Evolutionary conservation across 176 grass and related monocot species (phyloP).

Genomic region (Urochloa ruziziensis): DNA sequence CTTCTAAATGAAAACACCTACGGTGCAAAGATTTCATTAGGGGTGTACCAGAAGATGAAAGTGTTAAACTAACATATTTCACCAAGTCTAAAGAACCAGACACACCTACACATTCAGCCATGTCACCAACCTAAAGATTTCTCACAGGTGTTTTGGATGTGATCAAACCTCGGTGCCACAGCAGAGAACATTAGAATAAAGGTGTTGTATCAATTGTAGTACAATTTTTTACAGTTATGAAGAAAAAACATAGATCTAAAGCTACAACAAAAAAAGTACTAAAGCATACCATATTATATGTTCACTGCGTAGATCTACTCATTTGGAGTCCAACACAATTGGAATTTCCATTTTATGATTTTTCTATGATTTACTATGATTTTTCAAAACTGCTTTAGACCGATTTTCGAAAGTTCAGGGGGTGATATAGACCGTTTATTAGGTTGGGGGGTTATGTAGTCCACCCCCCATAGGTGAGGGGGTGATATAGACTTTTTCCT

Average conservation of each 20-base stretch:
- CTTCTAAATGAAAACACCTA: background rate
- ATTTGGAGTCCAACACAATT: no score
- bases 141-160: background rate
- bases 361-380: no score
- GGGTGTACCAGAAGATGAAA: background rate
- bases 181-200: background rate
- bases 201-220: background rate
- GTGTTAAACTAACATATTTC: background rate
- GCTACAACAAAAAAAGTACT: no score
- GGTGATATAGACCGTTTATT: no score
- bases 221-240: background rate
- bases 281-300: no score
- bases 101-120: background rate
- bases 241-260: background rate
- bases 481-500: no score
- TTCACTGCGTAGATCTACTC: no score
- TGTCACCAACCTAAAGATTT: background rate
- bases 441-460: no score
- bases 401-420: no score
- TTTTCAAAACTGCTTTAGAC: no score
- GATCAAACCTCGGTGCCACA: background rate
- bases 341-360: no score
- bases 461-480: no score
- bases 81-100: background rate
- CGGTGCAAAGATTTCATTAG: background rate